phyloP scores from a whole-genome alignment of 768 basidiomycete genomes.

The Podaxis sp. region DNA sequence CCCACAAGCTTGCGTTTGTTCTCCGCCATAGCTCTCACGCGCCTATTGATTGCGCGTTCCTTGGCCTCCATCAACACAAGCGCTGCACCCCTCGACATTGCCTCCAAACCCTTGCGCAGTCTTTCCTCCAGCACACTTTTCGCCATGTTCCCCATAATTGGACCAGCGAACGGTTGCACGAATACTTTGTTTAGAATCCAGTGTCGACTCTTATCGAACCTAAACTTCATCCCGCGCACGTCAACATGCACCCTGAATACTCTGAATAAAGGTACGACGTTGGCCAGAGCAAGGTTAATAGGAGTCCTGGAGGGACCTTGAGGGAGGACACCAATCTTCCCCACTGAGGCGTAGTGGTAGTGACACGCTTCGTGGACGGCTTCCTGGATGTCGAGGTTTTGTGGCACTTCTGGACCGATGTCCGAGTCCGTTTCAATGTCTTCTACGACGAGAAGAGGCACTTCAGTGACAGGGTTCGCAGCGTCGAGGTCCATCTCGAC shows the following conservation, averaged over 20 bases:
- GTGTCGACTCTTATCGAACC: conserved; percentile 33
- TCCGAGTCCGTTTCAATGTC: conserved; percentile 8
- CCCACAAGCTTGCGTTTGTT: neutral
- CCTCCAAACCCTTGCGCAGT: conserved; percentile 24
- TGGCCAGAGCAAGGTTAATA: neutral
- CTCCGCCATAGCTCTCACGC: conserved; percentile 8
- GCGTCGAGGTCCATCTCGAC: conserved; percentile 2
- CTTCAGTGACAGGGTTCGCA: neutral
- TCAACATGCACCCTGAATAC: conserved; percentile 29
- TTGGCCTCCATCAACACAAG: conserved; percentile 23
- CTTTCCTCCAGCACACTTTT: conserved; percentile 27
- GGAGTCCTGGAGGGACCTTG: neutral
- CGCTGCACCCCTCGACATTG: conserved; percentile 26
- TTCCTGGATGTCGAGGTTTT: conserved; percentile 14
- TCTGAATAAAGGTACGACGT: conserved; percentile 26
- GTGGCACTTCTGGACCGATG: conserved; percentile 7
- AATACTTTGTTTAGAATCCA: conserved; percentile 38
- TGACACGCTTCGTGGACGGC: conserved; percentile 6
- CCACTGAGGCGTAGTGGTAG: neutral
- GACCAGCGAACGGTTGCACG: conserved; percentile 33
- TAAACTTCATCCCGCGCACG: conserved; percentile 28
- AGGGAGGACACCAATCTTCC: neutral
- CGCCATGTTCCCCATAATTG: conserved; percentile 26
- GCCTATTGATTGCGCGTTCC: conserved; percentile 16
- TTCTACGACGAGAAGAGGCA: conserved; percentile 19